Percentiles rank a stretch among this genome's conserved stretches.
Evolutionary conservation across 2,329 filamentous ascomycete genomes (phyloP).

Genomic region (Nannizzia gypsea): DNA sequence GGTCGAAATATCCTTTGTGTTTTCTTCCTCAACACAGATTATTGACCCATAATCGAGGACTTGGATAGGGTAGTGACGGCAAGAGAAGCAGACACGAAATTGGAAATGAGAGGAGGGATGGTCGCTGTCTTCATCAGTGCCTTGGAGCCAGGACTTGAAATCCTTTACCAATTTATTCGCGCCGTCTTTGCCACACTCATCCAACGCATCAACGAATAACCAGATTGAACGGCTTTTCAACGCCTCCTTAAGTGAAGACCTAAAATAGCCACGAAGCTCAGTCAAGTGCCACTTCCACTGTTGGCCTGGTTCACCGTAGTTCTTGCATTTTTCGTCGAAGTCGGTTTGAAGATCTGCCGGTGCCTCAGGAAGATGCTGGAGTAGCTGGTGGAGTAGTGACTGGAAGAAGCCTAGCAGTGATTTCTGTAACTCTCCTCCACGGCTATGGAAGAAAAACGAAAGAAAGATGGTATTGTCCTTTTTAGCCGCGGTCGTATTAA

Average conservation of each 20-base stretch:
- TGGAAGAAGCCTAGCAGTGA: not conserved
- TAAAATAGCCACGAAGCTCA: not conserved
- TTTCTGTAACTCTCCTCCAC: not conserved
- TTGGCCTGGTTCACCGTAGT: not conserved
- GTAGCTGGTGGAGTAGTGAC: not conserved
- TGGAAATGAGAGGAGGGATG: not conserved
- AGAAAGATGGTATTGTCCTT: not conserved
- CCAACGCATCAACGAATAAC: not conserved
- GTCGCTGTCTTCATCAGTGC: too few species aligned
- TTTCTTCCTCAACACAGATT: not conserved
- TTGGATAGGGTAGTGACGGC: not conserved
- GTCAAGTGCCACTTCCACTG: not conserved
- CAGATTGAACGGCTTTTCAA: not conserved
- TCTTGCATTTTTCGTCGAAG: not conserved
- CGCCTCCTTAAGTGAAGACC: not conserved
- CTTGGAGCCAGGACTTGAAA: not conserved
- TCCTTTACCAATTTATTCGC: not conserved
- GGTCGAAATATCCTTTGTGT: not conserved
- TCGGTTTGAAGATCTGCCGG: not conserved
- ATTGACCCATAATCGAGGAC: not conserved
- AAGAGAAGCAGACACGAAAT: not conserved
- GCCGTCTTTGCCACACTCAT: not conserved
- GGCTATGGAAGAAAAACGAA: not conserved
- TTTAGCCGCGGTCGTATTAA: not conserved
- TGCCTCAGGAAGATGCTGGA: not conserved